phyloP scores from a whole-genome alignment of 139 green algal species.

The Tetradesmus obliquus region DNA sequence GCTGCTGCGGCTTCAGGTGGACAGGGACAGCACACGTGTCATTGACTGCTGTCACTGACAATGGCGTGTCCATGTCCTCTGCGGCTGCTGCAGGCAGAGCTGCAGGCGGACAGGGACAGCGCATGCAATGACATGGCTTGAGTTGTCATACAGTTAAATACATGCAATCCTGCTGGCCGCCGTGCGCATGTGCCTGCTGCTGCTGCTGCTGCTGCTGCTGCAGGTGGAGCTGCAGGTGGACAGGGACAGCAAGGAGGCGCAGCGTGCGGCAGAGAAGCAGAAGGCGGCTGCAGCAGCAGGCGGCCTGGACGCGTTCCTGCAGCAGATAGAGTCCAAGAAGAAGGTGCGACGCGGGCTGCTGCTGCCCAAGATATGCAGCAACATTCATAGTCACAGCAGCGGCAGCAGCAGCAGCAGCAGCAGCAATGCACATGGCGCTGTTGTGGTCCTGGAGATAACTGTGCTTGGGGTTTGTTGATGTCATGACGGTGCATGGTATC shows the following conservation, averaged over 20 bases:
- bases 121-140: neutral
- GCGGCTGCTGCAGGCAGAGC: constrained; percentile 47
- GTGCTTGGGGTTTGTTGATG: too few relatives aligned
- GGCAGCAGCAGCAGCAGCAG: too few relatives aligned
- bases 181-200: neutral
- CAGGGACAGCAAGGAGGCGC: constrained; percentile 70
- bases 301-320: constrained; percentile 72
- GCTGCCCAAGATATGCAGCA: too few relatives aligned
- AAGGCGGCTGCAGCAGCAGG: constrained; percentile 25
- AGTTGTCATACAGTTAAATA: too few relatives aligned
- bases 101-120: neutral
- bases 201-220: neutral
- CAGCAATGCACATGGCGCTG: too few relatives aligned
- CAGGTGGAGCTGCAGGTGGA: constrained; percentile 67
- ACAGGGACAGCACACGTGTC: too few relatives aligned
- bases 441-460: too few relatives aligned
- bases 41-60: neutral
- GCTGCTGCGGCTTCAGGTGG: too few relatives aligned
- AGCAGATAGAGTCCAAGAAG: constrained; percentile 69
- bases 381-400: neutral
- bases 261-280: constrained; percentile 52
- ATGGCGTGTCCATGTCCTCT: neutral
- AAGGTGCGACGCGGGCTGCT: constrained; percentile 54
- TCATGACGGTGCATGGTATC: too few relatives aligned
- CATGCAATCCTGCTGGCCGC: too few relatives aligned